phyloP scores from a whole-genome alignment of 2,329 filamentous ascomycete genomes.

The Diplodia scrobiculata region DNA sequence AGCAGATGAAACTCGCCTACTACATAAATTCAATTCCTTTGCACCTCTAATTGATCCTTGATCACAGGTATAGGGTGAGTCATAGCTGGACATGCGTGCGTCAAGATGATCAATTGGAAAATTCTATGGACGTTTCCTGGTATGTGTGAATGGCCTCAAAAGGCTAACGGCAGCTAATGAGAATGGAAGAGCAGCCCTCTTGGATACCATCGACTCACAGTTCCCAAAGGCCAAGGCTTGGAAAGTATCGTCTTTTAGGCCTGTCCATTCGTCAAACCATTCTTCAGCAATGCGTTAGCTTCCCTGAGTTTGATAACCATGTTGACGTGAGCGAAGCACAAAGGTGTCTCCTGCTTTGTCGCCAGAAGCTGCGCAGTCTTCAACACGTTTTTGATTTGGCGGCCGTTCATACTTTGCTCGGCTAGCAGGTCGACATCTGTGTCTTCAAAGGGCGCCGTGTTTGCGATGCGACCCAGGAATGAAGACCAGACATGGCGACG shows the following conservation, averaged over 20 bases:
- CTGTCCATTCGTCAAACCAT: constrained; percentile 7
- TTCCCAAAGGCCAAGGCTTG: too few relatives aligned
- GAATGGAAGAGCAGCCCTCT: not conserved
- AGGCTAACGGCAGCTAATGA: not conserved
- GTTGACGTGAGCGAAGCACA: constrained; percentile 31
- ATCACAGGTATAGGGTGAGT: not conserved
- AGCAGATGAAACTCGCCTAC: not conserved
- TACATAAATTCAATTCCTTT: not conserved
- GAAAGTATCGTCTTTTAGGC: not conserved
- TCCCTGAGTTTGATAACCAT: constrained; percentile 30
- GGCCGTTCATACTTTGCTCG: constrained; percentile 31
- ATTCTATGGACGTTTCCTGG: not conserved
- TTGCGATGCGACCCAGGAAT: constrained; percentile 26
- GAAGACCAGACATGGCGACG: constrained; percentile 31
- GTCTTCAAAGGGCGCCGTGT: constrained; percentile 22
- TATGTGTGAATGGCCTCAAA: not conserved
- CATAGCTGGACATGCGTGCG: not conserved
- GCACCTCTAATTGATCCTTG: not conserved
- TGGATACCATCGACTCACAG: too few relatives aligned
- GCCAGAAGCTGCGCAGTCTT: constrained; percentile 34
- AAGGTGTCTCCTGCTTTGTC: constrained; percentile 27
- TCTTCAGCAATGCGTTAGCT: constrained; percentile 21
- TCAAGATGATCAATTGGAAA: not conserved
- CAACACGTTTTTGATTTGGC: constrained; percentile 34
- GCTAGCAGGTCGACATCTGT: constrained; percentile 30